Evolutionary conservation across 305 asterid genomes (phyloP), one percentile per base, ranked within the genome.

Genomic region (Caryopteris hybrid): DNA sequence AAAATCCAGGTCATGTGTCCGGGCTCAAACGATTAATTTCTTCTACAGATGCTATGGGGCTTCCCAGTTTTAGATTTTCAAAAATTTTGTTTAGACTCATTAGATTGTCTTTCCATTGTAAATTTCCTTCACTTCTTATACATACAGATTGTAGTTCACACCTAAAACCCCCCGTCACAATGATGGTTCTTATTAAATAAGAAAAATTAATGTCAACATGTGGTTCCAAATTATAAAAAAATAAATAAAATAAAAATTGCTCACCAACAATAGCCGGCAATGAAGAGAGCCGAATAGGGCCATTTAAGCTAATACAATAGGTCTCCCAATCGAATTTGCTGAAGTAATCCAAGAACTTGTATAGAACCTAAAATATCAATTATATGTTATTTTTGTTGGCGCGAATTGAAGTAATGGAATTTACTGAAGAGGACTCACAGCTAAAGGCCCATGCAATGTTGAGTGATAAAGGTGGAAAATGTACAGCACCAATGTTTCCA

Each of bases 291-390:
- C 75, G 84, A 66, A 88, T 78, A 17, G 87, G 93, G 21, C 97
- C 98, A 54, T 69, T 72, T 78, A 92, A 74, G 80, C 91, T 90
- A 59, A 92, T 71, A 22, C 91, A 74, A 41, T 85, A 83, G 69
- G 81, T 79, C 2, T 85, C 95, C 98, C 98, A 91, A 53, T 87
- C 89, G 25, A 91, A 91, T 71, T 89, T 84, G 82, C 96, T 87
- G 68, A 87, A 91, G 71, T 87, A 84, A 61, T 89, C 96, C 88
- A 91, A 74, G 77, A 91, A 91, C 34, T 84, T 91, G 79, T 80
- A 83, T 14, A 91, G 76, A 58, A 91, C 98, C 98, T 91, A 71
- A 68, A 63, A 53, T 71, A 53, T 25, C 8, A 64, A 27, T 55
- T 33, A n/a, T 76, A 72, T 52, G 66, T 66, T 60, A 48, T 71